A percentile compares a stretch with the other conserved stretches of the same genome.
Conservation (phyloP, 208 protist species). For the Trypanosoma vivax region DNA sequence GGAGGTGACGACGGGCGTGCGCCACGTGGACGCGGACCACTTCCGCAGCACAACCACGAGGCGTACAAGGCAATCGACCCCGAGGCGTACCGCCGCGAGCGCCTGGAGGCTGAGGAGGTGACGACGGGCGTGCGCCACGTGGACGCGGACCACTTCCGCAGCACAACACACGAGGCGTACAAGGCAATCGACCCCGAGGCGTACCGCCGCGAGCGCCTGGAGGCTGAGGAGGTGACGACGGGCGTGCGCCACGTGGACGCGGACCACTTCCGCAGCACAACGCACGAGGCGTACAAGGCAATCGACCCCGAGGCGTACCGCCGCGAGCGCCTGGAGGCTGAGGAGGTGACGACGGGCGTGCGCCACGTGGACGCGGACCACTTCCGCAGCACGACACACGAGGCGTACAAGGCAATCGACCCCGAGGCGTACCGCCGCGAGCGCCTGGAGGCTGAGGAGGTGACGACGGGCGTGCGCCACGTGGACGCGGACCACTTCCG, state of each 20-base stretch:
- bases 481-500: slow-evolving; percentile 15
- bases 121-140: neutral
- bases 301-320: neutral
- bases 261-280: slow-evolving; percentile 5
- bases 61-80: slow-evolving; percentile 8
- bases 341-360: neutral
- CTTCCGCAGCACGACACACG: slow-evolving; percentile 19
- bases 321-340: neutral
- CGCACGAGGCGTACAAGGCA: slow-evolving; percentile 12
- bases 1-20: neutral
- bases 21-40: slow-evolving; percentile 10
- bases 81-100: neutral
- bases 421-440: no score
- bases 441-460: no score
- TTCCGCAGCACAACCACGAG: slow-evolving; percentile 19
- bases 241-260: neutral
- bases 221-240: neutral
- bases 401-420: slow-evolving; percentile 8
- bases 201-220: neutral
- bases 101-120: neutral
- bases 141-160: slow-evolving; percentile 7
- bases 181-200: neutral
- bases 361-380: slow-evolving; percentile 11
- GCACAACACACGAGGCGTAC: slow-evolving; percentile 14
- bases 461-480: neutral